These are phyloP conservation scores for Curvularia hawaiiensis DNA, from an alignment of 2,329 filamentous ascomycete species.

Conservation along the genomic window DNA sequence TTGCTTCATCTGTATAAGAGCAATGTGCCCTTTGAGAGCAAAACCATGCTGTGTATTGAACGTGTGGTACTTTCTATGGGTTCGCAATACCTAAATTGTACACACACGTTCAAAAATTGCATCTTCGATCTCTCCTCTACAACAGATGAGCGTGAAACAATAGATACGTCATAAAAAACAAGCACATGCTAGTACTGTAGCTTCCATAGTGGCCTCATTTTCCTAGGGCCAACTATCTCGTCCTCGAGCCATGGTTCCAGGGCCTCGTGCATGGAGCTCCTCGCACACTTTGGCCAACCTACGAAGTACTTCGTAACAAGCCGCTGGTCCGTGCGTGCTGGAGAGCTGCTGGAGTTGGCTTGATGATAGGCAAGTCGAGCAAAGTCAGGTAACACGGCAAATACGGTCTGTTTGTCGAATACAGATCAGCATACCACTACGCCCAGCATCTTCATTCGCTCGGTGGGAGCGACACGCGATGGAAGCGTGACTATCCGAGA, in stretches of 20 bases:
- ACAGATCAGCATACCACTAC: slow-evolving; percentile 1
- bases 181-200: not conserved
- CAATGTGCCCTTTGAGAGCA: not conserved
- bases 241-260: not conserved
- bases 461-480: slow-evolving; percentile 26
- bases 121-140: not conserved
- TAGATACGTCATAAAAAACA: not conserved
- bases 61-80: not conserved
- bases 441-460: slow-evolving; percentile 13
- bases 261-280: not conserved
- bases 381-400: not conserved
- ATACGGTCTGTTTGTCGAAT: not conserved
- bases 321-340: not conserved
- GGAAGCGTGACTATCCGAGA: slow-evolving; percentile 24
- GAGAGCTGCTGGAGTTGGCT: not conserved
- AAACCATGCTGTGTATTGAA: too few relatives aligned
- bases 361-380: not conserved
- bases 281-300: not conserved
- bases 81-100: not conserved
- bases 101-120: not conserved
- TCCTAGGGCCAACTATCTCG: not conserved
- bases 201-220: not conserved
- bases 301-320: not conserved
- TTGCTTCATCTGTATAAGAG: not conserved
- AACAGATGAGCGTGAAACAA: not conserved